These are phyloP conservation scores for Aspergillus nidulans DNA, from an alignment of 495 filamentous ascomycete species.

Conservation along the genomic window DNA sequence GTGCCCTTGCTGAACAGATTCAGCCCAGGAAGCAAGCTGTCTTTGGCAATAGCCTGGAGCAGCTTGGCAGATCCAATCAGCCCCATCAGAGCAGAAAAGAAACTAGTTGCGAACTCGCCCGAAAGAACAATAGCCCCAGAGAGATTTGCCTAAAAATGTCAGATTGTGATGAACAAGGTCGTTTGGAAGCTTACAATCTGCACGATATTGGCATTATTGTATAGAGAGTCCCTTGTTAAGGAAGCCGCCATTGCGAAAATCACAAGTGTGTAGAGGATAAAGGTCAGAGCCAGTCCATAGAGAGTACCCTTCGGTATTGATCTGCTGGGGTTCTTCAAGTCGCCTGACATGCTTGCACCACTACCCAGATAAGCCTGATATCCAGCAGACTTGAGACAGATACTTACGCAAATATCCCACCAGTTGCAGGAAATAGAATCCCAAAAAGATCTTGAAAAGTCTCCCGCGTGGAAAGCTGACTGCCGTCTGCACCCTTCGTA, in stretches of 20 bases:
- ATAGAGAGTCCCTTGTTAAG: constrained; percentile 68
- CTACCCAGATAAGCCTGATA: constrained; percentile 29
- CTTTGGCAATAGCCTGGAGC: constrained; percentile 76
- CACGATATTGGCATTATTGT: constrained; percentile 72
- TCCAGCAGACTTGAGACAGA: not conserved
- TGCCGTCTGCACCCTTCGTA: constrained; percentile 63
- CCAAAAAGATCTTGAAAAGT: constrained; percentile 83
- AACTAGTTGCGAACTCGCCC: constrained; percentile 75
- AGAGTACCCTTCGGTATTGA: constrained; percentile 80
- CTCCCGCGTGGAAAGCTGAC: constrained; percentile 59
- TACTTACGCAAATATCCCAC: constrained; percentile 61
- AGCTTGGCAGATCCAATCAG: constrained; percentile 86
- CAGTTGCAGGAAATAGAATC: constrained; percentile 82
- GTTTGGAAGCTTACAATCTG: constrained; percentile 51
- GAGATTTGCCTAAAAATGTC: constrained; percentile 53
- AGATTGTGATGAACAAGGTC: constrained; percentile 6
- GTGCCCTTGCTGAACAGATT: constrained; percentile 73
- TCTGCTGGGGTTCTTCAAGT: constrained; percentile 77
- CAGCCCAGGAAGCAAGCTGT: constrained; percentile 73
- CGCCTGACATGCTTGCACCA: constrained; percentile 89
- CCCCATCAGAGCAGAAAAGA: constrained; percentile 85
- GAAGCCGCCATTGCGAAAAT: constrained; percentile 78
- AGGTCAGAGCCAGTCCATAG: constrained; percentile 69
- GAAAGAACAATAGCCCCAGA: constrained; percentile 69
- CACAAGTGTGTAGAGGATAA: constrained; percentile 69